phyloP scores from a whole-genome alignment of 1,139 yeast genomes.

The Pichia sp. region DNA sequence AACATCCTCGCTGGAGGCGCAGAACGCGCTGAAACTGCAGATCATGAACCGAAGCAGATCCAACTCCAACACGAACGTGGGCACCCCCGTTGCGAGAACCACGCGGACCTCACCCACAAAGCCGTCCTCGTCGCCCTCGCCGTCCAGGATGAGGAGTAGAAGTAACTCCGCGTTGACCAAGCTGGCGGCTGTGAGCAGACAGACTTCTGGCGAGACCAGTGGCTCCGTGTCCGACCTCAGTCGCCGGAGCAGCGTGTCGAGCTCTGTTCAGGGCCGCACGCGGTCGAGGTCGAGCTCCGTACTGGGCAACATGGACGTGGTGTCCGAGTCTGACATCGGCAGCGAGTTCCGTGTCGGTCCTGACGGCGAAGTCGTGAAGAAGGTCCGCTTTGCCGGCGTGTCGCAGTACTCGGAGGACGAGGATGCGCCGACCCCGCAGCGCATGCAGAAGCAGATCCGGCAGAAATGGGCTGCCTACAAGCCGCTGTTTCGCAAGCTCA shows the following conservation, averaged over 20 bases:
- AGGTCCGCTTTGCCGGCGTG: conserved; percentile 51
- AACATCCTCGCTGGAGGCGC: conserved; percentile 18
- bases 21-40: conserved; percentile 18
- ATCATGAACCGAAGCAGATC: conserved; percentile 17
- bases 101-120: conserved; percentile 3
- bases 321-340: conserved; percentile 15
- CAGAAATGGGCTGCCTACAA: conserved; percentile 34
- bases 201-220: conserved; percentile 2
- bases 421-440: conserved; percentile 49
- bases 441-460: conserved; percentile 43
- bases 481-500: conserved; percentile 34
- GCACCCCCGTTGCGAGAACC: not conserved
- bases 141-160: conserved; percentile 22
- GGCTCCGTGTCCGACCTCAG: conserved; percentile 2
- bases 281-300: conserved; percentile 20
- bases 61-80: not conserved
- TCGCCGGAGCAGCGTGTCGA: conserved; percentile 9
- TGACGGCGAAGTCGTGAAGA: conserved; percentile 33
- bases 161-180: conserved; percentile 18
- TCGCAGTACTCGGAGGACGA: conserved; percentile 50
- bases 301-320: conserved; percentile 26
- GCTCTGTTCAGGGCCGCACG: conserved; percentile 1
- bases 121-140: conserved; percentile 19
- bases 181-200: not conserved
- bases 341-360: conserved; percentile 7